phyloP scores from a whole-genome alignment of 352 stramenopile genomes.

The Aphanomyces stellatus region DNA sequence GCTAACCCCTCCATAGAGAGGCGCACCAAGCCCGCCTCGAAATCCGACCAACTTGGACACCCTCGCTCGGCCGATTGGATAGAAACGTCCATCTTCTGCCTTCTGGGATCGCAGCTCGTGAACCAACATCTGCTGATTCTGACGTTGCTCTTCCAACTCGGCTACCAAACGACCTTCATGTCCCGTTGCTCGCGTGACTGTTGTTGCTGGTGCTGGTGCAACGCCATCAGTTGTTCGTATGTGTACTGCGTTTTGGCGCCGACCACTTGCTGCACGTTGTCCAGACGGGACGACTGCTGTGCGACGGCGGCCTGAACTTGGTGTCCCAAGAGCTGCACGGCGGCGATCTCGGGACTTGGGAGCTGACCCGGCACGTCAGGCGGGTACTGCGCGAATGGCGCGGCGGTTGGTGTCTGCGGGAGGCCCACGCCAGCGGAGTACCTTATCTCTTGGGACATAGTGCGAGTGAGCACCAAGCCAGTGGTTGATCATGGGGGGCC shows the following conservation, averaged over 20 bases:
- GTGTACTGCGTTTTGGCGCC: not conserved
- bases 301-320: not conserved
- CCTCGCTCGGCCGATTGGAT: not conserved
- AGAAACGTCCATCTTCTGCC: not conserved
- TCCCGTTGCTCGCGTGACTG: not conserved
- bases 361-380: too few relatives aligned
- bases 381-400: not conserved
- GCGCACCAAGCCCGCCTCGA: not conserved
- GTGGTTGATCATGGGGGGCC: not conserved
- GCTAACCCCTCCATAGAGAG: conserved; percentile 4
- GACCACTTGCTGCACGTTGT: not conserved
- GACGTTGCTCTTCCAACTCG: not conserved
- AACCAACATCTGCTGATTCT: not conserved
- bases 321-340: not conserved
- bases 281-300: not conserved
- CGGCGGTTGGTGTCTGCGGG: not conserved
- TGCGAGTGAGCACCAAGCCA: not conserved
- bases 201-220: not conserved
- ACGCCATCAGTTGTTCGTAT: not conserved
- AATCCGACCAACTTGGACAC: conserved; percentile 4
- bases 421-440: not conserved
- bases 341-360: too few relatives aligned
- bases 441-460: not conserved
- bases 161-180: not conserved
- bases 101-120: not conserved